A percentile compares a stretch with the other conserved stretches of the same genome.
Evolutionary conservation across 106 monocot genomes (phyloP).

Genomic region (Allium sativum): DNA sequence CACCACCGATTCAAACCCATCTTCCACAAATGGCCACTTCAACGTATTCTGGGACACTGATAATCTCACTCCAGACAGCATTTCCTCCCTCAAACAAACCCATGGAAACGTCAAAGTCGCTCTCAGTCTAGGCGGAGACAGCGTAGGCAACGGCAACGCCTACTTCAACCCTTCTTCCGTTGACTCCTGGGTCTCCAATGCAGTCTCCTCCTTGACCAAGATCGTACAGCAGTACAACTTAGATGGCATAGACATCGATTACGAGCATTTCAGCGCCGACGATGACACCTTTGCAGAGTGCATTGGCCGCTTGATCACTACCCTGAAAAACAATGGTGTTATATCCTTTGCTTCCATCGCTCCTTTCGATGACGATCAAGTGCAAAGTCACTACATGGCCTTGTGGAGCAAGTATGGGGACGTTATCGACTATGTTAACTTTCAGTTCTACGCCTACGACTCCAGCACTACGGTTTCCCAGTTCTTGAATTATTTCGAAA

Average conservation of each 20-base stretch:
- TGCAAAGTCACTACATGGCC: conserved; percentile 20
- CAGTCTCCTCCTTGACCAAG: conserved; percentile 23
- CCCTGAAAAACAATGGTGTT: conserved; percentile 17
- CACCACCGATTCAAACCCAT: neutral
- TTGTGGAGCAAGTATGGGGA: conserved; percentile 20
- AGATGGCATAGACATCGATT: conserved; percentile 55
- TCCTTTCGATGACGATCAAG: conserved; percentile 14
- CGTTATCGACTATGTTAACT: conserved; percentile 48
- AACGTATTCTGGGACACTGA: conserved; percentile 20
- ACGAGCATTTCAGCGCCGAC: conserved; percentile 30
- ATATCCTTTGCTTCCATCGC: conserved; percentile 24
- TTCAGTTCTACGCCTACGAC: conserved; percentile 47
- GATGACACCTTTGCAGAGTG: conserved; percentile 17
- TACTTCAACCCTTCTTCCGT: conserved; percentile 32
- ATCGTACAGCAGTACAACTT: conserved; percentile 38
- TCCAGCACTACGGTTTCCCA: conserved; percentile 25
- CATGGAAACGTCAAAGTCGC: conserved; percentile 16
- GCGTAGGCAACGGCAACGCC: conserved; percentile 3
- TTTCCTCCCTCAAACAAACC: conserved; percentile 8
- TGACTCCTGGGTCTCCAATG: conserved; percentile 46
- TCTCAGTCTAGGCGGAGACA: conserved; percentile 13
- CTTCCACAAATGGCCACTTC: conserved; percentile 15
- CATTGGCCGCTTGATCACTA: conserved; percentile 12
- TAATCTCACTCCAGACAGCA: conserved; percentile 9
- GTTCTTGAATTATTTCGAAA: conserved; percentile 32